Base-by-base conservation (phyloP, 495 filamentous ascomycete species). In the Xylaria venustula region DNA sequence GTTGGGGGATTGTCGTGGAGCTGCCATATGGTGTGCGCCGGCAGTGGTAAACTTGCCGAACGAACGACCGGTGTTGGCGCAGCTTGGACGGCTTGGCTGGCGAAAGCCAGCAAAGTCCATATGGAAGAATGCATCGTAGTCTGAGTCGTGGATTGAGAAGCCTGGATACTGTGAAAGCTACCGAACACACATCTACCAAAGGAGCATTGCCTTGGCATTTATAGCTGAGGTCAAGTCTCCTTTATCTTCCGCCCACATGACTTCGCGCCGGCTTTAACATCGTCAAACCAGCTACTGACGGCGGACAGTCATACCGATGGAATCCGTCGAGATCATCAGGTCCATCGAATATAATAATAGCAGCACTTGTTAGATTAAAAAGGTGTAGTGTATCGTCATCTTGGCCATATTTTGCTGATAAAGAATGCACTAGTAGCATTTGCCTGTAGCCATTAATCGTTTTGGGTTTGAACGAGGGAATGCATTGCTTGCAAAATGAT, bases 1-100 rank as follows among this genome's bases (percentile, higher is more conserved):
- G 9, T 7, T 2, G 37, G 37, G 1, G 15, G 1, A 0, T 63
- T 67, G 12, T 67, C 40, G 50, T 75, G 66, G 41, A 73, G 72
- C 56, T 75, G 63, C 25, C 70, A 54, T 32, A 69, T 30, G 23
- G 51, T 53, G n/a, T 36, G 59, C 7, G 26, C 25, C 9, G 59
- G 59, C n/a, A 61, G 59, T 17, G 59, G 59, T n/a, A 61, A 19
- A 8, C 2, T 11, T 32, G 53, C 53, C 11, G 53, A 12, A 44
- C 40, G 40, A 30, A 22, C 15, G n/a, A n/a, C 15, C 8, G 56
- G 36, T 11, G 58, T 41, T 12, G 58, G 37, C 17, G 36, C 17
- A 12, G 58, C 58, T 25, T 32, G 23, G 22, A 19, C 58, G 28
- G 23, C 30, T 20, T 15, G 26, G 25, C 53, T 17, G 53, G 40